Evolutionary conservation across 1,139 yeast species (phyloP), one percentile per base, ranked within the genome.

Genomic region (Magnusiomyces sp.): DNA sequence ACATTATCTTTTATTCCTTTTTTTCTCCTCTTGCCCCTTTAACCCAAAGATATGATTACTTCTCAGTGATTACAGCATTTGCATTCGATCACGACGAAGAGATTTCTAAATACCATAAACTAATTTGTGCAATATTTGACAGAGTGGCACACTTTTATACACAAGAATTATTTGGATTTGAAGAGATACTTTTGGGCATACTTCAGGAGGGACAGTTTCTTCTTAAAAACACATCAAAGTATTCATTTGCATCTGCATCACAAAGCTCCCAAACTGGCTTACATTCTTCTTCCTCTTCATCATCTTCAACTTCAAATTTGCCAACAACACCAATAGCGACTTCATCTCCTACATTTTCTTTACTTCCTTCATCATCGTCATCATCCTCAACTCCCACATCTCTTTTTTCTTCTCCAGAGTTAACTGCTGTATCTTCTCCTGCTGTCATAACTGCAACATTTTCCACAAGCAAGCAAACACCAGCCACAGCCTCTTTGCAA

Each of bases 1-100:
- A 63, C 32, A 60, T 66, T 16, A 51, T 67, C 23, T 67, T 61
- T 47, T 56, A 63, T 49, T 61, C 66, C 2, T 51, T 67, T 5
- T 59, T 66, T 47, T 63, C 66, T 6, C 57, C 62, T 20, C 54
- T 55, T 16, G 50, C 59, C 3, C 58, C 60, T 11, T 45, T 51
- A 7, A 36, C 53, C 19, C 62, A 62, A 42, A 55, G 68, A 7
- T 54, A 59, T n/a, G 64, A 62, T 43, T 60, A 63, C 44, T 64
- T 67, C 46, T 58, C 69, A 1, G 59, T 60, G 11, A 54, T 64
- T 14, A 56, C 61, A 45, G 57, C 63, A 0, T 45, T 53, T 5
- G 49, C 62, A 13, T 47, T 62, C 17, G 60, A 58, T 33, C 49
- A 55, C 40, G 54, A 58, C 23, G 47, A 57, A 31, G 59, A 58